phyloP scores from a whole-genome alignment of 306 rosid genomes.

The Bauhinia variegata region DNA sequence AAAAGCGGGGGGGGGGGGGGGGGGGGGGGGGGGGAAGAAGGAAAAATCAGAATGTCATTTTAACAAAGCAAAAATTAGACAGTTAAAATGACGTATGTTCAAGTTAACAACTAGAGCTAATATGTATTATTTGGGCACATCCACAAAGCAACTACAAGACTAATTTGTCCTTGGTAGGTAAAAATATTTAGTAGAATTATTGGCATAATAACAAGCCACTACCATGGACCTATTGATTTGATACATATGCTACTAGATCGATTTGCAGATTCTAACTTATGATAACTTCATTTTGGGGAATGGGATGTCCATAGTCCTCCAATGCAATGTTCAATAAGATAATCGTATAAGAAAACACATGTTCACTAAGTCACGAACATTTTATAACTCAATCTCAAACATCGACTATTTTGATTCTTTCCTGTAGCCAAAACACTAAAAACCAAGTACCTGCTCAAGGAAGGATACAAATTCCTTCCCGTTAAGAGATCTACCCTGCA shows the following conservation, averaged over 20 bases:
- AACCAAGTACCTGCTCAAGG: conserved; percentile 72
- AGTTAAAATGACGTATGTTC: neutral
- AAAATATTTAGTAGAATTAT: neutral
- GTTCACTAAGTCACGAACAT: conserved; percentile 13
- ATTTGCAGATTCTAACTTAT: neutral
- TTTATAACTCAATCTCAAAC: conserved; percentile 21
- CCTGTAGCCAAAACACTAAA: conserved; percentile 14
- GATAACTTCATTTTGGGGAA: conserved; percentile 1
- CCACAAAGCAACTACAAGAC: neutral
- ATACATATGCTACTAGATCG: conserved; percentile 4
- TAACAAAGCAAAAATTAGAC: neutral
- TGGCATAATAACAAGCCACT: neutral
- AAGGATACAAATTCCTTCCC: conserved; percentile 90
- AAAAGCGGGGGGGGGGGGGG: neutral
- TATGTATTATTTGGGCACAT: neutral
- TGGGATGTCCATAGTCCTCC: conserved; percentile 6
- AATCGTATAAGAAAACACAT: neutral
- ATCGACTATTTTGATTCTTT: neutral
- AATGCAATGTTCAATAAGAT: neutral
- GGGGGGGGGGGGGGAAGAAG: too few relatives aligned
- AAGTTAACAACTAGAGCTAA: neutral
- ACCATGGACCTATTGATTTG: neutral
- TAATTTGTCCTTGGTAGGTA: neutral
- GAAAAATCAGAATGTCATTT: too few relatives aligned
- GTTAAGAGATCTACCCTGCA: conserved; percentile 72